Conservation (phyloP, 2,329 filamentous ascomycete species). For the Dactylella cylindrospora region DNA sequence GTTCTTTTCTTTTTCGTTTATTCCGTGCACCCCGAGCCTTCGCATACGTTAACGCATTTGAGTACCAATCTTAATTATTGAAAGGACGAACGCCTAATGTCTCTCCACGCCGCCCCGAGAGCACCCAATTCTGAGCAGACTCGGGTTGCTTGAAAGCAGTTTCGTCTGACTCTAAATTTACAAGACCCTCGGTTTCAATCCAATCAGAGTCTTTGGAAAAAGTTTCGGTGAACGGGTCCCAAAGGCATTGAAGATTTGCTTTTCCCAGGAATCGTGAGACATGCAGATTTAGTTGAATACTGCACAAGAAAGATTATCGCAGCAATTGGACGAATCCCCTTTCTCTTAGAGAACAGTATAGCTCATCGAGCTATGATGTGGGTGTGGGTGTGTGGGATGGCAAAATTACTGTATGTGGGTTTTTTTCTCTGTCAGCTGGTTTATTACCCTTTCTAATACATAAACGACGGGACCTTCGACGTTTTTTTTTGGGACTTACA, state of each 20-base stretch:
- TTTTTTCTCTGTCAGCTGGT: not conserved
- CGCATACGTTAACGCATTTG: slow-evolving; percentile 40
- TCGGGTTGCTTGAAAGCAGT: slow-evolving; percentile 13
- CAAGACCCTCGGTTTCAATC: slow-evolving; percentile 32
- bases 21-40: slow-evolving; percentile 12
- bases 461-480: slow-evolving; percentile 21
- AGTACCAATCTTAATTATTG: slow-evolving; percentile 38
- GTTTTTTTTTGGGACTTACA: no score
- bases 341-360: slow-evolving; percentile 12
- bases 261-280: slow-evolving; percentile 41
- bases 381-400: not conserved
- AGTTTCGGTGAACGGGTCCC: slow-evolving; percentile 7
- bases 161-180: slow-evolving; percentile 23
- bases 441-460: slow-evolving; percentile 1
- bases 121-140: slow-evolving; percentile 5
- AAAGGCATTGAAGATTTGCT: slow-evolving; percentile 26
- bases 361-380: not conserved
- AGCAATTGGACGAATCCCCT: slow-evolving; percentile 39
- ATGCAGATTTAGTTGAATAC: slow-evolving; percentile 26
- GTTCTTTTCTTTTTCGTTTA: no score
- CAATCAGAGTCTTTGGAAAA: slow-evolving; percentile 13
- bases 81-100: slow-evolving; percentile 39
- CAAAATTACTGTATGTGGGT: slow-evolving; percentile 1
- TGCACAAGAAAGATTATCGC: slow-evolving; percentile 27
- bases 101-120: no score